Conservation (phyloP, 805 yeast species). For the Suhomyces prunicola region DNA sequence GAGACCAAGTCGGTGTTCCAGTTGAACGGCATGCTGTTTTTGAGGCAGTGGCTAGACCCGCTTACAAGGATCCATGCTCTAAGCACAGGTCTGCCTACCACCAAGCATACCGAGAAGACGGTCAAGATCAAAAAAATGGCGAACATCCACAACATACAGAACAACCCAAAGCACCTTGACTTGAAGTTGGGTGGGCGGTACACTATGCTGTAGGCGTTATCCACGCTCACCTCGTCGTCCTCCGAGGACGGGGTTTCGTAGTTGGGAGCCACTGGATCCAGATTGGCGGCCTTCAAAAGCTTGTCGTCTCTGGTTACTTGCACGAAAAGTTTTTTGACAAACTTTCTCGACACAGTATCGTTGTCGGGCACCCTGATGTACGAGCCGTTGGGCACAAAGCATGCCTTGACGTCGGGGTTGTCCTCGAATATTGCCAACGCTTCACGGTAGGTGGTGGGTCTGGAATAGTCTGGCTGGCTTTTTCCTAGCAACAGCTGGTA, state of each 20-base stretch:
- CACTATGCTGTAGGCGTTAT: slow-evolving; percentile 62
- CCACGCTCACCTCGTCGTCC: slow-evolving; percentile 37
- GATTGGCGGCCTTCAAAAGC: slow-evolving; percentile 32
- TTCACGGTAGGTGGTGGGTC: slow-evolving; percentile 51
- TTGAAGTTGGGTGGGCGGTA: slow-evolving; percentile 83
- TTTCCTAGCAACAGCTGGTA: slow-evolving; percentile 42
- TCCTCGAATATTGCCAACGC: slow-evolving; percentile 44
- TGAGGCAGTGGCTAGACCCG: background rate
- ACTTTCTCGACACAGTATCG: slow-evolving; percentile 69
- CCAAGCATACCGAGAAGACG: slow-evolving; percentile 18
- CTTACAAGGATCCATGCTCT: background rate
- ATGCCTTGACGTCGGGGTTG: slow-evolving; percentile 44
- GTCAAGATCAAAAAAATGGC: slow-evolving; percentile 29
- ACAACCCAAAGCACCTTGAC: slow-evolving; percentile 49
- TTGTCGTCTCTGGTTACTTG: slow-evolving; percentile 79
- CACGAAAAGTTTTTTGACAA: slow-evolving; percentile 65
- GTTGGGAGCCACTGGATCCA: background rate
- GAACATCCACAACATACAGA: slow-evolving; percentile 47
- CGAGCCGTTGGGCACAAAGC: slow-evolving; percentile 76
- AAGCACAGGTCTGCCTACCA: slow-evolving; percentile 25
- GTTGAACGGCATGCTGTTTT: slow-evolving; percentile 5
- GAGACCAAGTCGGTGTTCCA: slow-evolving; percentile 21
- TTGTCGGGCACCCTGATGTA: slow-evolving; percentile 83
- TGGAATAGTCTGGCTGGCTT: slow-evolving; percentile 50
- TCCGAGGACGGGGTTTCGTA: slow-evolving; percentile 39